Evolutionary conservation across 768 basidiomycete genomes (phyloP).

Genomic region (Tulasnella sp.): DNA sequence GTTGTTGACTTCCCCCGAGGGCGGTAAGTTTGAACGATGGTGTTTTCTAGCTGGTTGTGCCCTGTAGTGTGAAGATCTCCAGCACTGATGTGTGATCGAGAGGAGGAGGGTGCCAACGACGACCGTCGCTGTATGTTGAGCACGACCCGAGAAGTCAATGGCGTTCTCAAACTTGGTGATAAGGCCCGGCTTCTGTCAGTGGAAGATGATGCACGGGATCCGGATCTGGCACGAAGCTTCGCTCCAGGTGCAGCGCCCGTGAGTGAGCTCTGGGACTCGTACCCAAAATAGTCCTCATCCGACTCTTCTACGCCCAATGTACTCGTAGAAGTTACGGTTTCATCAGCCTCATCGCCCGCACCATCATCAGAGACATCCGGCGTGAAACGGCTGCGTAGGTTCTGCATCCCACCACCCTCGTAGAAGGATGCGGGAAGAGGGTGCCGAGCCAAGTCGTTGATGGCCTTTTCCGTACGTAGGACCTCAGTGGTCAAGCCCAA

Average conservation of each 20-base stretch:
- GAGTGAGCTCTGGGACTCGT: not conserved
- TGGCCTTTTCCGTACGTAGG: slow-evolving; percentile 89
- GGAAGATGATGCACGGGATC: not conserved
- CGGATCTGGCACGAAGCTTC: not conserved
- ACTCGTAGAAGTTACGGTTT: slow-evolving; percentile 1
- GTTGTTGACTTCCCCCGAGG: slow-evolving; percentile 18
- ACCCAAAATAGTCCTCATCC: slow-evolving; percentile 18
- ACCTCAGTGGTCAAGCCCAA: slow-evolving; percentile 92
- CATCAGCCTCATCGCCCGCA: slow-evolving; percentile 9
- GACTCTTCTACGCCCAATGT: slow-evolving; percentile 7
- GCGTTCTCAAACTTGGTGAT: not conserved
- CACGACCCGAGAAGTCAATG: not conserved
- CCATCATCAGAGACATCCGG: slow-evolving; percentile 24
- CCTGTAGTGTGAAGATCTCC: slow-evolving; percentile 55
- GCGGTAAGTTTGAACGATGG: slow-evolving; percentile 21
- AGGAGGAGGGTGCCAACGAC: slow-evolving; percentile 14
- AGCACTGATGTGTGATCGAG: slow-evolving; percentile 57
- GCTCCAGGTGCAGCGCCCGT: not conserved
- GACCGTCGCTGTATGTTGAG: not conserved
- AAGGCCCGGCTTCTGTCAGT: not conserved
- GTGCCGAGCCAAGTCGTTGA: slow-evolving; percentile 94
- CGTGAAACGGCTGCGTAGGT: slow-evolving; percentile 81
- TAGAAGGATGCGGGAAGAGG: slow-evolving; percentile 88
- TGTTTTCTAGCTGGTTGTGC: slow-evolving; percentile 30
- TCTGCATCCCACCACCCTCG: slow-evolving; percentile 79